A percentile compares a stretch with the other conserved stretches of the same genome.
Evolutionary conservation across 441 rosid species (phyloP).

Genomic region (Kokia cookei): DNA sequence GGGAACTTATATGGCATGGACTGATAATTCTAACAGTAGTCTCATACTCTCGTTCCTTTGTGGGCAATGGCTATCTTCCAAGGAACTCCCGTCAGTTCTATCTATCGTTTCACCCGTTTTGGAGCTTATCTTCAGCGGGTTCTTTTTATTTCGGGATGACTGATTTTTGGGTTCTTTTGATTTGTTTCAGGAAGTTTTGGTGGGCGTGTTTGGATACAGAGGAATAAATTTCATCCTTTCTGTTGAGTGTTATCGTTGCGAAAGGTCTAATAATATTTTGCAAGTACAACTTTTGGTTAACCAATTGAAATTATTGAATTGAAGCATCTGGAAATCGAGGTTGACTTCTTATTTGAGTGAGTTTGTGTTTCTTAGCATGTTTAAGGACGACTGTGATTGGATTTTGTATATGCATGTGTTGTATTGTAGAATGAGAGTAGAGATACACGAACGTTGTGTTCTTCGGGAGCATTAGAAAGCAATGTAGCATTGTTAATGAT

Average conservation of each 20-base stretch:
- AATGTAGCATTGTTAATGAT: not conserved
- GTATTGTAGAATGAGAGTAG: not conserved
- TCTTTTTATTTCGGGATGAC: not conserved
- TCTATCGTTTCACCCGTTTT: conserved; percentile 73
- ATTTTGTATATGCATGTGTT: not conserved
- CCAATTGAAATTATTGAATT: not conserved
- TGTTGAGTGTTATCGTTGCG: conserved; percentile 64
- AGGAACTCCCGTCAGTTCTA: conserved; percentile 66
- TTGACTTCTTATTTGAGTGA: not conserved
- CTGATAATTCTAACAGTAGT: conserved; percentile 48
- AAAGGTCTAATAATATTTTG: conserved; percentile 77
- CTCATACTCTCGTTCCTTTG: conserved; percentile 61
- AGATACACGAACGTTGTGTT: not conserved
- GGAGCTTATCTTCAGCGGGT: conserved; percentile 48
- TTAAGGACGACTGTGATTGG: not conserved
- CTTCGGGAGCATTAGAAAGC: not conserved
- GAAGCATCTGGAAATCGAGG: not conserved
- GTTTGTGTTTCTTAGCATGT: not conserved
- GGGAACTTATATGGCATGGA: conserved; percentile 74
- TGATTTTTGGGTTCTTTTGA: not conserved
- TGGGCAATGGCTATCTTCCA: conserved; percentile 88
- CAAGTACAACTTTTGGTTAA: conserved; percentile 34
- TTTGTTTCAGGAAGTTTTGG: conserved; percentile 38
- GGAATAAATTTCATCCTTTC: conserved; percentile 48
- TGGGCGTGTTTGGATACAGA: conserved; percentile 51